phyloP scores from a whole-genome alignment of 345 rosid species.

The Theobroma cacao region DNA sequence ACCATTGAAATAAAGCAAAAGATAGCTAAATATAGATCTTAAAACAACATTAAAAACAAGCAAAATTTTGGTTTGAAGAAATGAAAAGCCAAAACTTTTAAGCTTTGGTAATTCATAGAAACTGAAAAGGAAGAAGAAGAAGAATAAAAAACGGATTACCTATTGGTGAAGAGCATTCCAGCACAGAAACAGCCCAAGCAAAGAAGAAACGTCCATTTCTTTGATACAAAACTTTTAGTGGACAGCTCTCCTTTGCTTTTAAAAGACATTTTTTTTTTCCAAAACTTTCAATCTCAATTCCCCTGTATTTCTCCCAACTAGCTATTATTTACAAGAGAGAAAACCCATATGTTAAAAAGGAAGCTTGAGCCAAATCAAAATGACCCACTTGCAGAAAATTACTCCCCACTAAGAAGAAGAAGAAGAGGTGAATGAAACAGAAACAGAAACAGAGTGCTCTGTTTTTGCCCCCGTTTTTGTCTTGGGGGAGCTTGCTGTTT shows the following conservation, averaged over 20 bases:
- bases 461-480: not conserved
- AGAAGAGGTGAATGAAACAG: not conserved
- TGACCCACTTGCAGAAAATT: slow-evolving; percentile 13
- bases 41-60: not conserved
- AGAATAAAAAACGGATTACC: slow-evolving; percentile 38
- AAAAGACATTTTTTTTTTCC: slow-evolving; percentile 63
- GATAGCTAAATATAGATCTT: not conserved
- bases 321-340: slow-evolving; percentile 6
- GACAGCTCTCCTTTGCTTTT: slow-evolving; percentile 69
- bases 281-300: slow-evolving; percentile 23
- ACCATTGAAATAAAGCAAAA: not conserved
- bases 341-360: slow-evolving; percentile 22
- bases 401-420: not conserved
- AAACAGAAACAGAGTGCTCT: slow-evolving; percentile 19
- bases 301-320: slow-evolving; percentile 6
- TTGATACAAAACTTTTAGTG: slow-evolving; percentile 49
- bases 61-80: not conserved
- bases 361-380: slow-evolving; percentile 15
- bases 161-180: slow-evolving; percentile 80
- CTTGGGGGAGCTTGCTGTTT: not conserved
- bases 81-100: slow-evolving; percentile 2
- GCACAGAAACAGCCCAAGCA: slow-evolving; percentile 79
- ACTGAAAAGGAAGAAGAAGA: not conserved
- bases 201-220: slow-evolving; percentile 70
- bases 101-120: slow-evolving; percentile 6